Evolutionary conservation across 495 filamentous ascomycete species (phyloP).

Genomic region (Elasticomyces elasticus): DNA sequence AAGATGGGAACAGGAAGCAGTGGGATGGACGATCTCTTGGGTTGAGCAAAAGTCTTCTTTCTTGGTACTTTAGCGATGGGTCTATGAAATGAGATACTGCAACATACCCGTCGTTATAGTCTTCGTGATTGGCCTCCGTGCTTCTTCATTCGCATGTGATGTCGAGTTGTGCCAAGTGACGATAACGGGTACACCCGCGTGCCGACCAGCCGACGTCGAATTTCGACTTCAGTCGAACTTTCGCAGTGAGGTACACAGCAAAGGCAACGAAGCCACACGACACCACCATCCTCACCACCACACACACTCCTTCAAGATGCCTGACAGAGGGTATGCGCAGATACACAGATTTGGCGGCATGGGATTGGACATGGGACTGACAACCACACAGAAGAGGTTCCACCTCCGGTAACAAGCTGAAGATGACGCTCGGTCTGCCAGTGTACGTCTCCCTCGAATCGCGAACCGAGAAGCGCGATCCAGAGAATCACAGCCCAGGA

Average conservation of each 20-base stretch:
- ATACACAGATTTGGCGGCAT: background rate
- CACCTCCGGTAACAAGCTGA: constrained; percentile 88
- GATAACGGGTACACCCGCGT: background rate
- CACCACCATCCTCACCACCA: background rate
- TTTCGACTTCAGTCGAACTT: background rate
- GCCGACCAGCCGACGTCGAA: constrained; percentile 1
- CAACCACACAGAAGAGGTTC: constrained; percentile 4
- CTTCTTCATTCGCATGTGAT: background rate
- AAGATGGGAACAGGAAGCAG: constrained; percentile 24
- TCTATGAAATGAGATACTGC: background rate
- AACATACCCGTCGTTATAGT: too few relatives aligned
- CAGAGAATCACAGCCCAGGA: background rate
- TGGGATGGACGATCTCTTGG: constrained; percentile 57
- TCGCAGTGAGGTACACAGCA: background rate
- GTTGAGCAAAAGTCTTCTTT: constrained; percentile 30
- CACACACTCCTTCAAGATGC: constrained; percentile 3
- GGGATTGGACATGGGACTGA: background rate
- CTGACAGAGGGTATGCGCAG: constrained; percentile 6
- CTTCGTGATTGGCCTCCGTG: too few relatives aligned
- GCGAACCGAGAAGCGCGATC: background rate
- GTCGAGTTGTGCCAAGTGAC: background rate
- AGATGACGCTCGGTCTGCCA: constrained; percentile 99
- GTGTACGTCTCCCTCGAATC: constrained; percentile 57
- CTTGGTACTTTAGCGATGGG: background rate
- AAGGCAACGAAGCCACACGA: constrained; percentile 8